These are phyloP conservation scores for Mariannaea sp. DNA, from an alignment of 2,329 filamentous ascomycete species.

Conservation along the genomic window DNA sequence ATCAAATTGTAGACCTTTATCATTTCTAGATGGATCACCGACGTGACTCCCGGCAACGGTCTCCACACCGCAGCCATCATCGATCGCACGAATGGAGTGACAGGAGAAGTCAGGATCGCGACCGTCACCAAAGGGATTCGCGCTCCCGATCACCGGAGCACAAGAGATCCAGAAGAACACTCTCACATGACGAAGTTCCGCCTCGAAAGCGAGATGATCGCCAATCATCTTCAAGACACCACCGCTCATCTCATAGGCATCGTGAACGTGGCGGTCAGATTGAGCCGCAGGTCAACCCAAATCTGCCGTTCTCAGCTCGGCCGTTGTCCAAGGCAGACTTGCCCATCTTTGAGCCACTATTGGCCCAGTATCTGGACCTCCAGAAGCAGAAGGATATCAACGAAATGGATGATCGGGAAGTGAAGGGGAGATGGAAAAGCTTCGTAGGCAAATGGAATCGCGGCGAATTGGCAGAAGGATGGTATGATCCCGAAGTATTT, in stretches of 20 bases:
- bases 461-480: conserved; percentile 83
- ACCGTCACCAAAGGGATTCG: conserved; percentile 19
- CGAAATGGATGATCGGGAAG: conserved; percentile 73
- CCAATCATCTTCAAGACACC: conserved; percentile 24
- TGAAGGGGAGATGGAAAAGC: conserved; percentile 88
- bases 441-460: conserved; percentile 92
- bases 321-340: conserved; percentile 72
- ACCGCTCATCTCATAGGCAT: conserved; percentile 35
- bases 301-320: conserved; percentile 69
- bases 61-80: conserved; percentile 28
- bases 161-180: conserved; percentile 23
- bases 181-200: conserved; percentile 24
- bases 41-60: conserved; percentile 26
- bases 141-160: conserved; percentile 32
- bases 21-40: conserved; percentile 23
- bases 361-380: conserved; percentile 83
- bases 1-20: too few relatives aligned
- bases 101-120: conserved; percentile 26
- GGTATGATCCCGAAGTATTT: conserved; percentile 85
- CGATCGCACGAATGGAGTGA: conserved; percentile 22
- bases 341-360: conserved; percentile 68
- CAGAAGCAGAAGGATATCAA: conserved; percentile 78
- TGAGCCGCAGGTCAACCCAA: conserved; percentile 10
- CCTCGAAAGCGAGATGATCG: conserved; percentile 24
- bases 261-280: conserved; percentile 24